These are phyloP conservation scores for Fraxinus sp. DNA, from an alignment of 305 asterid genomes.

Conservation along the genomic window DNA sequence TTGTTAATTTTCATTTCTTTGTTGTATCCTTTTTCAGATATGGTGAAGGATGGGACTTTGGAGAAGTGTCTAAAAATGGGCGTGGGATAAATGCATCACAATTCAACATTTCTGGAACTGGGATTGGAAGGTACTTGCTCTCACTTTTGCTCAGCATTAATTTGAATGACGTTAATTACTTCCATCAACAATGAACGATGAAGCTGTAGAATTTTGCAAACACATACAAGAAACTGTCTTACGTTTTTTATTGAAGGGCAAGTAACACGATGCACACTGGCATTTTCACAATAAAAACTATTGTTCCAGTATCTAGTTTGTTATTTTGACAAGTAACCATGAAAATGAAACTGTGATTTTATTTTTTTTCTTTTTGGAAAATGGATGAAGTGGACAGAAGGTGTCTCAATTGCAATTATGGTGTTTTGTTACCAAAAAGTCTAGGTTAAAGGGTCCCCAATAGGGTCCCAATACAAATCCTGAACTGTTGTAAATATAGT, in stretches of 20 bases:
- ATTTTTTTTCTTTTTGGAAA: not conserved
- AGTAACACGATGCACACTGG: not conserved
- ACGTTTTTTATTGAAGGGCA: not conserved
- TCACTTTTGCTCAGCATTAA: constrained; percentile 7
- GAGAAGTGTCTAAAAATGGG: constrained; percentile 89
- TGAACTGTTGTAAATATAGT: constrained; percentile 5
- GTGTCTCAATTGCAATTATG: not conserved
- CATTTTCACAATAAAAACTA: not conserved
- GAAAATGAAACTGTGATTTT: not conserved
- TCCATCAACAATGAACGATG: not conserved
- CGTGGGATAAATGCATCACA: constrained; percentile 95
- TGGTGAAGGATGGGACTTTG: constrained; percentile 99
- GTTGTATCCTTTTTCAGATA: constrained; percentile 47
- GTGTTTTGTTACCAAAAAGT: not conserved
- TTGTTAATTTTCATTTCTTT: not conserved
- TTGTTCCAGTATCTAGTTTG: not conserved
- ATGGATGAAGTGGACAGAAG: not conserved
- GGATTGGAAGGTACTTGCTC: constrained; percentile 82
- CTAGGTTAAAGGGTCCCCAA: not conserved
- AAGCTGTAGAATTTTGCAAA: not conserved
- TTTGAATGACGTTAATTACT: not conserved
- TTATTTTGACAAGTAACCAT: not conserved
- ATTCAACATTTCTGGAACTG: constrained; percentile 73
- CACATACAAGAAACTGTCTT: not conserved
- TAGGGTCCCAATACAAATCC: not conserved